A percentile compares a stretch with the other conserved stretches of the same genome.
Conservation (phyloP, 176 grass and related monocot genomes). For the Hyparrhenia diplandra region DNA sequence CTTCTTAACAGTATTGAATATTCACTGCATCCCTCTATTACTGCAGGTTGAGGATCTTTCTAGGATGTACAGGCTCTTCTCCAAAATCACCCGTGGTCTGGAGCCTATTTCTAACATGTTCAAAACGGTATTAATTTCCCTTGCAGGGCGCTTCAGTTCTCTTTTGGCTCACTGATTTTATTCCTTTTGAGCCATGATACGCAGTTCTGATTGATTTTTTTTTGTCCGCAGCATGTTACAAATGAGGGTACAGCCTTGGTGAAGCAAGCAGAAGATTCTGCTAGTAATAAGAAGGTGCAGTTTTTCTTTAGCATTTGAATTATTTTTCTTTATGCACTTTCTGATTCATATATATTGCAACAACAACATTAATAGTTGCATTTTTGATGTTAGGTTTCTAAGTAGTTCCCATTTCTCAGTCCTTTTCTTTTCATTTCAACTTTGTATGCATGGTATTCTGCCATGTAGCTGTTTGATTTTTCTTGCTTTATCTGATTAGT, state of each 20-base stretch:
- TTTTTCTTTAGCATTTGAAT: neutral
- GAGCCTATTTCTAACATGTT: conserved; percentile 93
- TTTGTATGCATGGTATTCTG: too few species aligned
- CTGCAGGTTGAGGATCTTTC: too few species aligned
- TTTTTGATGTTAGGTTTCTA: too few species aligned
- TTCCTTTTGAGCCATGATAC: neutral
- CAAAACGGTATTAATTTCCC: conserved; percentile 52
- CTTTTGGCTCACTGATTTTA: neutral
- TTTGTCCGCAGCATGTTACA: conserved; percentile 71
- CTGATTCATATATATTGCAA: too few species aligned
- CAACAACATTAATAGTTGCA: too few species aligned
- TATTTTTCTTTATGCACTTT: too few species aligned
- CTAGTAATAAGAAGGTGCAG: conserved; percentile 80
- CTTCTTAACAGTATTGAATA: too few species aligned
- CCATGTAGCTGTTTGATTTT: too few species aligned
- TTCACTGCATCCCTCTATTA: too few species aligned
- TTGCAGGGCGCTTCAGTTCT: neutral
- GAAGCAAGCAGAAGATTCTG: conserved; percentile 96
- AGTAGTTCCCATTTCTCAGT: too few species aligned
- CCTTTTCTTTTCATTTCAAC: too few species aligned
- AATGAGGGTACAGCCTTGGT: conserved; percentile 76
- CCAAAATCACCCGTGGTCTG: conserved; percentile 70
- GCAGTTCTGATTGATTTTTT: conserved; percentile 8
- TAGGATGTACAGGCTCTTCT: conserved; percentile 44
- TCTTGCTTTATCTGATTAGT: too few species aligned